Base-by-base conservation (phyloP, 805 yeast genomes). In the Candida peoriensis region DNA sequence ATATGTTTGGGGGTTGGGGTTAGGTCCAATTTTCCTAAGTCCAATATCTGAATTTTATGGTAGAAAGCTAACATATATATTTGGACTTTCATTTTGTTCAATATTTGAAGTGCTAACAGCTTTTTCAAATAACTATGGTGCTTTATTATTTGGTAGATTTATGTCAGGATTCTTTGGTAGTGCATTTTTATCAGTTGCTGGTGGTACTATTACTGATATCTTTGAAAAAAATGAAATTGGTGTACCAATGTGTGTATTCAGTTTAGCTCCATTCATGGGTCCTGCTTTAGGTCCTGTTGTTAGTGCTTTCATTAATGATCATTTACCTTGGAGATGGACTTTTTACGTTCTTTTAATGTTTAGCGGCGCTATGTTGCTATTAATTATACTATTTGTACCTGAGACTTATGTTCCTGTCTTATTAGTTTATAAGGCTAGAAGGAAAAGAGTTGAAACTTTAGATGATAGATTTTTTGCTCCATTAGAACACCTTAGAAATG, bases 161-260 rank as follows among this genome's bases (percentile, higher is more conserved):
- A 58, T 80, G 41, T 75, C 78, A 10, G 93, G 93, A 1, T 67
- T 82, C 29, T 79, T 79, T 46, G 88, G 88, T 4, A 78, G 86
- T 33, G 80, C 84, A 3, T 82, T 87, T 26, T 62, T 84, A 44
- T 75, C 81, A 41, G 80, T 82, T 21, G 86, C 87, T 8, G 88
- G 89, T 23, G 94, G 93, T 15, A 70, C 83, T 1, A 63, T 84
- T 29, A 77, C 86, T 9, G 95, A 84, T 55, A 65, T 83, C 37
- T 84, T 77, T 64, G 63, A 63, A 14, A 76, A 76, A 38, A 58
- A 66, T 35, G 70, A 76, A 27, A 74, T 87, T 36, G 84, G 85
- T 21, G 58, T 69, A 8, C 88, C 93, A 2, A 71, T 84, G 74
- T 74, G 85, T 4, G 58, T 79, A 5, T 82, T 72, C 48, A 68